A percentile compares a stretch with the other conserved stretches of the same genome.
Evolutionary conservation across 306 rosid genomes (phyloP).

Genomic region (Hylodesmum podocarpum): DNA sequence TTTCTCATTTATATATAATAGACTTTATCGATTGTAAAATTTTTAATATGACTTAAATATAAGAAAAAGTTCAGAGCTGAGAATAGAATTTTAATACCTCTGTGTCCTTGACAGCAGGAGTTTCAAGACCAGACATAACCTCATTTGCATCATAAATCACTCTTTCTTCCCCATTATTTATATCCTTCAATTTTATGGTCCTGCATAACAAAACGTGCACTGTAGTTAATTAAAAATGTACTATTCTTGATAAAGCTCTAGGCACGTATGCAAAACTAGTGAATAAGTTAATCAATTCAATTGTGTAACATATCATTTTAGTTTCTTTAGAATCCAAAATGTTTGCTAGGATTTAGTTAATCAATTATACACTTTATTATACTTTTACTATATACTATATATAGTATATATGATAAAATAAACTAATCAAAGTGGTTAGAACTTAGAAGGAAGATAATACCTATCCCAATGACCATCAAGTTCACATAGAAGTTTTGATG

Average conservation of each 20-base stretch:
- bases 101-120: slow-evolving; percentile 54
- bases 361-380: background rate
- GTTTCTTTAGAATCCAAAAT: background rate
- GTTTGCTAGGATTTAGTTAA: no score
- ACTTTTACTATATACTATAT: background rate
- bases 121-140: slow-evolving; percentile 52
- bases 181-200: slow-evolving; percentile 59
- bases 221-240: background rate
- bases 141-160: slow-evolving; percentile 76
- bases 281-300: background rate
- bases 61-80: background rate
- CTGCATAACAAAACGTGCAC: slow-evolving; percentile 42
- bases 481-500: slow-evolving; percentile 60
- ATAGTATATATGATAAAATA: background rate
- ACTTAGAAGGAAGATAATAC: slow-evolving; percentile 44
- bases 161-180: slow-evolving; percentile 40
- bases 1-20: no score
- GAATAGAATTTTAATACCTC: slow-evolving; percentile 43
- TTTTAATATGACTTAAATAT: no score
- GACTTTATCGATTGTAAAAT: no score
- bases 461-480: slow-evolving; percentile 94
- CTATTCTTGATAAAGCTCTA: background rate
- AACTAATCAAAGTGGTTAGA: background rate
- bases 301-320: background rate
- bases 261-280: background rate